phyloP scores from a whole-genome alignment of 2,329 filamentous ascomycete genomes.

The Annulohypoxylon truncatum region DNA sequence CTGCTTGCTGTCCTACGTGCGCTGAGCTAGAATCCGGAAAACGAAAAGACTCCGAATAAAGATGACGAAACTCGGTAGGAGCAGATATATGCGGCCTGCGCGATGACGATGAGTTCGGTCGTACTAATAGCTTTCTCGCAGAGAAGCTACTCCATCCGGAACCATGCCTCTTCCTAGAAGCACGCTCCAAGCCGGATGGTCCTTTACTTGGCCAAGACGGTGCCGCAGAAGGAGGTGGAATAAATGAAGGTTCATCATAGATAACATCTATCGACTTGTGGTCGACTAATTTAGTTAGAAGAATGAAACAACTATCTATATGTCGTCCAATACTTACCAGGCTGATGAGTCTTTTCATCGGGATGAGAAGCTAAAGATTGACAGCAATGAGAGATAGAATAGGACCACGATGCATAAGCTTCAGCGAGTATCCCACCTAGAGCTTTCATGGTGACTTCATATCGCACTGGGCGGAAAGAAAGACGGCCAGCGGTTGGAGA shows the following conservation, averaged over 20 bases:
- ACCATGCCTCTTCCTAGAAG: slow-evolving; percentile 54
- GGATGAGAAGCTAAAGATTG: slow-evolving; percentile 54
- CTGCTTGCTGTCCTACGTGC: slow-evolving; percentile 48
- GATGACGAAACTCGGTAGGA: slow-evolving; percentile 70
- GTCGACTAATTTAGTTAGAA: slow-evolving; percentile 44
- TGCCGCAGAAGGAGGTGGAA: slow-evolving; percentile 50
- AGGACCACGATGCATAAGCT: slow-evolving; percentile 60
- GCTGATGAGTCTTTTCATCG: slow-evolving; percentile 54
- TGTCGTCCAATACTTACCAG: slow-evolving; percentile 51
- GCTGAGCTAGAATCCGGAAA: slow-evolving; percentile 43
- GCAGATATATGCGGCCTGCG: slow-evolving; percentile 68
- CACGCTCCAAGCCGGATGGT: slow-evolving; percentile 48
- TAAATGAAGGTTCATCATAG: slow-evolving; percentile 54
- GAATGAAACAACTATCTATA: slow-evolving; percentile 12
- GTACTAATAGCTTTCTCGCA: slow-evolving; percentile 59
- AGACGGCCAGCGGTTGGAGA: slow-evolving; percentile 49
- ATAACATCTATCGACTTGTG: slow-evolving; percentile 53
- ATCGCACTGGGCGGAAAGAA: slow-evolving; percentile 42
- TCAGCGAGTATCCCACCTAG: slow-evolving; percentile 57
- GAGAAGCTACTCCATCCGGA: slow-evolving; percentile 58
- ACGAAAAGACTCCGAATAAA: slow-evolving; percentile 56
- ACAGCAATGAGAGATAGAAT: slow-evolving; percentile 60
- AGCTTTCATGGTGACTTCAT: slow-evolving; percentile 55
- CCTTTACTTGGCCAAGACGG: slow-evolving; percentile 44
- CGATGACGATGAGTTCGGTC: slow-evolving; percentile 56